Evolutionary conservation across 495 filamentous ascomycete species (phyloP), one percentile per base, ranked within the genome.

Genomic region (Annulohypoxylon stygium): DNA sequence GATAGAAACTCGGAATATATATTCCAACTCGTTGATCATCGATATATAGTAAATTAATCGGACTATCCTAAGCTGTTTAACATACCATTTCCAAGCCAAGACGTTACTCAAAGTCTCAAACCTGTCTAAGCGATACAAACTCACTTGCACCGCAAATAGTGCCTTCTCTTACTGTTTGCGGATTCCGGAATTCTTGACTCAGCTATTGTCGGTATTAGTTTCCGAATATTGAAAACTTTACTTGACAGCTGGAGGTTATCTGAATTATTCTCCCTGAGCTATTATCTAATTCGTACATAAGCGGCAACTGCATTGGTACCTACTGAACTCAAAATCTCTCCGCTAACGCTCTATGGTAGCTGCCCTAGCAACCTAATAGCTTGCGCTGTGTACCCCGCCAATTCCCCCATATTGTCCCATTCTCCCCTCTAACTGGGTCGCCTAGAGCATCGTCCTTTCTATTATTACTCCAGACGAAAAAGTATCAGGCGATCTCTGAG

Each of bases 381-480:
- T 55, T 43, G 34, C 3, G 14, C 51, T 51, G 25, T 53, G 11
- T 18, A 65, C 61, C 71, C 66, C 71, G 66, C 66, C 66, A 65
- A 69, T 12, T 20, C 61, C 60, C 36, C 65, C 34, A 26, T 54
- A 37, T 43, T 57, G n/a, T 20, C 16, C 4, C 8, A 1, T 18
- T 20, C 16, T 20, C 51, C 45, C 33, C 61, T 64, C 47, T 18
- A n/a, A 67, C 72, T 75, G 63, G 71, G 59, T 48, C 71, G 67
- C 62, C 67, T 74, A 67, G 53, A 58, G 34, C n/a, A 14, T 43
- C 9, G 12, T 20, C 26, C 26, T 53, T 74, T 70, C 50, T 66
- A 74, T 69, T 66, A 69, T 65, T 74, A 54, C 51, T 66, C 58
- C 45, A 67, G 18, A 47, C 54, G 54, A 61, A 20, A 61, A 20